Evolutionary conservation across 352 stramenopile species (phyloP), one percentile per base, ranked within the genome.

Genomic region (Elongisporangium prolatum): DNA sequence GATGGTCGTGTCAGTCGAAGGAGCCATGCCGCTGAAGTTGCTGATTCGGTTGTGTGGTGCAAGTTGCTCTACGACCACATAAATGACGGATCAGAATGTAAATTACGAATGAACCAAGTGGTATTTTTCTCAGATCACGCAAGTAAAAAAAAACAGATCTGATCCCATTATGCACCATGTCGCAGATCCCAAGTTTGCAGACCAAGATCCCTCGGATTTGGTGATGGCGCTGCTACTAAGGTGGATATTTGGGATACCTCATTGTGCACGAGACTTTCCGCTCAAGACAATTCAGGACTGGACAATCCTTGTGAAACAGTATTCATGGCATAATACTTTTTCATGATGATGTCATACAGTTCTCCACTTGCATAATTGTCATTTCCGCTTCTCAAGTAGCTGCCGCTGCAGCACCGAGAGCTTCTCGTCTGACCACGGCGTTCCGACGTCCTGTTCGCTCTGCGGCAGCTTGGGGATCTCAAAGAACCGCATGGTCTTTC

Each of bases 401-500:
- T 84, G 71, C 0, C 68, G 64, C 59, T 79, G 69, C 34, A 84
- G 61, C 49, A 64, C 66, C 13, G 67, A 77, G 20, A 91, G 69
- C 55, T 90, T 93, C 50, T 75, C 74, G 58, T 93, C 81, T 10
- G 79, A 90, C 81, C 81, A 93, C 0, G 80, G 84, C 20, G 72
- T 91, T 2, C 75, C 75, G 2, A 65, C 69, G 28, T 89, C 81
- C 8, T 61, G 60, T 3, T 90, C 80, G 11, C 68, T 68, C 50
- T 93, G 84, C 16, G 77, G 79, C n/a, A 91, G 69, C 59, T 87
- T 91, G 16, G 83, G 80, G 52, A 93, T 93, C 21, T 91, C 77
- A 24, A 90, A 91, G 5, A 40, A 40, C 28, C 74, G 72, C 37
- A 58, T 47, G 6, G 51, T 37, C 28, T 61, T 71, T 0, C 60